Percentiles rank a stretch among this genome's conserved stretches.
Evolutionary conservation across 176 grass and related monocot genomes (phyloP).

Genomic region (Triticum aestivum): IWGSC_CS_RefSeq_v2.1 NC_057795.1:590431501-590432000

Average conservation of each 20-base stretch:
- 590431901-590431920: not conserved
- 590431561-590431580: conserved; percentile 58
- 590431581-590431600: conserved; percentile 95
- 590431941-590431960: not conserved
- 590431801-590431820: not conserved
- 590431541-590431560: conserved; percentile 2
- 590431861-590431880: not conserved
- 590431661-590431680: conserved; percentile 79
- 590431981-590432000: not conserved
- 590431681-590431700: conserved; percentile 76
- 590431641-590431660: conserved; percentile 82
- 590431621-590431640: conserved; percentile 88
- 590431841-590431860: not conserved
- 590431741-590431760: conserved; percentile 9
- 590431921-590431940: not conserved
- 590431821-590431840: not conserved
- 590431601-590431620: conserved; percentile 69
- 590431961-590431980: not conserved
- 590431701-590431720: not conserved
- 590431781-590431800: not conserved
- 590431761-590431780: not conserved
- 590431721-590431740: not conserved
- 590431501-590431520: conserved; percentile 22
- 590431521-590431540: not conserved
- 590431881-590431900: not conserved